phyloP scores from a whole-genome alignment of 306 rosid genomes.

The Lathyrus sativus region DNA sequence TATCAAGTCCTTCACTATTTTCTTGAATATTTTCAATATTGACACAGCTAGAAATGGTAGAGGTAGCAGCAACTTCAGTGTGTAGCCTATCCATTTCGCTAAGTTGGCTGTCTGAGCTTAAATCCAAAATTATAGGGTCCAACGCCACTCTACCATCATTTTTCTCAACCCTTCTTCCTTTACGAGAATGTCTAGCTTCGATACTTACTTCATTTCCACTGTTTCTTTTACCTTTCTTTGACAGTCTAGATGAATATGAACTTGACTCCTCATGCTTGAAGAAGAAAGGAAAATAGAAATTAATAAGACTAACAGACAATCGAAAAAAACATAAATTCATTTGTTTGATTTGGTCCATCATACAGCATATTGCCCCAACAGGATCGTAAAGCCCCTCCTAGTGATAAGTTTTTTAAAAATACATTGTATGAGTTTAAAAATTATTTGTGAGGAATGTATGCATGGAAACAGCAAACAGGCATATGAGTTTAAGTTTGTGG shows the following conservation, averaged over 20 bases:
- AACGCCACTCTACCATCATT: constrained; percentile 26
- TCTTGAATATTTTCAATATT: constrained; percentile 34
- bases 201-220: constrained; percentile 31
- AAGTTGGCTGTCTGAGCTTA: constrained; percentile 38
- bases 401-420: constrained; percentile 3
- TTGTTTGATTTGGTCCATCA: constrained; percentile 1
- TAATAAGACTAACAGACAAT: constrained; percentile 26
- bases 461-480: background rate
- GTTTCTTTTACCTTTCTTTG: constrained; percentile 55
- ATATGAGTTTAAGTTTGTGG: constrained; percentile 14
- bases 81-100: constrained; percentile 35
- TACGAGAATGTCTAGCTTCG: constrained; percentile 50
- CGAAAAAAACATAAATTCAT: constrained; percentile 5
- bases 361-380: constrained; percentile 18
- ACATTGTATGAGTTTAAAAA: too few relatives aligned
- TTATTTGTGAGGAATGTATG: too few relatives aligned
- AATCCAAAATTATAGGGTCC: constrained; percentile 43
- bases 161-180: constrained; percentile 54
- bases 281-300: constrained; percentile 22
- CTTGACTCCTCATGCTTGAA: constrained; percentile 52
- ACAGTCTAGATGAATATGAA: constrained; percentile 45
- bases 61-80: constrained; percentile 38
- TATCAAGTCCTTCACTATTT: constrained; percentile 43
- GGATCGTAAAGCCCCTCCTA: constrained; percentile 1
- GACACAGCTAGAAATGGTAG: constrained; percentile 43